Evolutionary conservation across 225 moss, liverwort and hornwort species (phyloP).

Genomic region (Bryum argenteum): DNA sequence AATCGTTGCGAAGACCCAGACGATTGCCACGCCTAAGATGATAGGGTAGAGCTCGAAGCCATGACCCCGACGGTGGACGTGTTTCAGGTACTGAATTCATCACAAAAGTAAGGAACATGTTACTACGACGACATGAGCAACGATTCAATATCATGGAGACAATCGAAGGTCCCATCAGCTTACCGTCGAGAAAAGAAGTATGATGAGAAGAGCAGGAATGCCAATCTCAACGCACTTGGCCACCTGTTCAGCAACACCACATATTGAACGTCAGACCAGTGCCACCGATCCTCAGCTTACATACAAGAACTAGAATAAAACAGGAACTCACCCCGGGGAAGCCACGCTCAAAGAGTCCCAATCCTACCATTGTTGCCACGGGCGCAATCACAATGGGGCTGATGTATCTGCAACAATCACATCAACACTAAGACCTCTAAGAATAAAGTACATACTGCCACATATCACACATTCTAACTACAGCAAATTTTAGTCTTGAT

Average conservation of each 20-base stretch:
- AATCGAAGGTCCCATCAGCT: too few species aligned
- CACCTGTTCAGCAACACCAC: constrained; percentile 40
- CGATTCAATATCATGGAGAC: too few species aligned
- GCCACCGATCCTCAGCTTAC: too few species aligned
- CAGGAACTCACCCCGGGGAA: constrained; percentile 60
- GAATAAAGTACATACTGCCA: too few species aligned
- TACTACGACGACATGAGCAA: too few species aligned
- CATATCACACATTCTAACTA: too few species aligned
- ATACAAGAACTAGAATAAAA: neutral
- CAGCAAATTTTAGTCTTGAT: too few species aligned
- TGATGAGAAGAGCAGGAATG: constrained; percentile 67
- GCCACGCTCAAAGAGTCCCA: constrained; percentile 70
- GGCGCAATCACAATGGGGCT: constrained; percentile 82
- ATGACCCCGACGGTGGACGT: constrained; percentile 32
- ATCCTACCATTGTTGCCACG: constrained; percentile 62
- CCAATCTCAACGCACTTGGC: constrained; percentile 88
- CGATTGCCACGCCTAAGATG: constrained; percentile 47
- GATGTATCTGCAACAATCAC: constrained; percentile 52
- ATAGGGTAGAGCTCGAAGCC: constrained; percentile 77
- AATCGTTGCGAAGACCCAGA: constrained; percentile 72
- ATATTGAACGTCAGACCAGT: neutral
- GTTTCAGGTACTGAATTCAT: constrained; percentile 57
- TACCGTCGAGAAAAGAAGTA: constrained; percentile 72
- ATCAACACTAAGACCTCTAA: too few species aligned
- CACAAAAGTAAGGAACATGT: neutral